Evolutionary conservation across 495 filamentous ascomycete species (phyloP).

Genomic region (Podospora tetraspora): DNA sequence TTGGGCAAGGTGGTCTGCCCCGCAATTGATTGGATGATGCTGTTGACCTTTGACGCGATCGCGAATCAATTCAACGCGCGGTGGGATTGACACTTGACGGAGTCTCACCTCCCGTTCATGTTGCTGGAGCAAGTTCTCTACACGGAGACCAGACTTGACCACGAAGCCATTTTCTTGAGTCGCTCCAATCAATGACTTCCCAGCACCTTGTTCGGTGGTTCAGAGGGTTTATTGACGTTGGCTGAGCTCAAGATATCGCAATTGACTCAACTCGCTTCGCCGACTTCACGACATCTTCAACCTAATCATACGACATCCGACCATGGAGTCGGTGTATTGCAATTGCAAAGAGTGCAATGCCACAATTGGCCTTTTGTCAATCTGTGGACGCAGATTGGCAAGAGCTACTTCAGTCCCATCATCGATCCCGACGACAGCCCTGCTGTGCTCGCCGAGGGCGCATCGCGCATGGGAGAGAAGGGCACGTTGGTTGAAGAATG

Average conservation of each 20-base stretch:
- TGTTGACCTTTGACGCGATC: not conserved
- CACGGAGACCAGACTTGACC: not conserved
- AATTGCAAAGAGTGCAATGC: constrained; percentile 37
- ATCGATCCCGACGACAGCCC: constrained; percentile 19
- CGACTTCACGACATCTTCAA: not conserved
- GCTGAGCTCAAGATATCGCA: not conserved
- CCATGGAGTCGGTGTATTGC: constrained; percentile 33
- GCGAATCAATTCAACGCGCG: not conserved
- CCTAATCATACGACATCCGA: not conserved
- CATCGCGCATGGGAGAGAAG: constrained; percentile 22
- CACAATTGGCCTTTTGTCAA: constrained; percentile 35
- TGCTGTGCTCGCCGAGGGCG: constrained; percentile 15
- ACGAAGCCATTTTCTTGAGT: not conserved
- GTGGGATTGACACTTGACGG: not conserved
- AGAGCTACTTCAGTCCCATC: constrained; percentile 39
- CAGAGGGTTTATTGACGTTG: not conserved
- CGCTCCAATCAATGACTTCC: not conserved
- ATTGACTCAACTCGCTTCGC: not conserved
- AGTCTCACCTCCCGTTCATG: not conserved
- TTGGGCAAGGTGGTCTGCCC: not conserved
- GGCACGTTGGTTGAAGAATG: constrained; percentile 32
- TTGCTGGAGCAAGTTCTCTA: not conserved
- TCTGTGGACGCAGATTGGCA: constrained; percentile 41
- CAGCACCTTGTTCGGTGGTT: not conserved
- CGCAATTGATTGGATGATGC: not conserved